Evolutionary conservation across 306 rosid species (phyloP), one percentile per base, ranked within the genome.

Genomic region (Cucurbita ficifolia): DNA sequence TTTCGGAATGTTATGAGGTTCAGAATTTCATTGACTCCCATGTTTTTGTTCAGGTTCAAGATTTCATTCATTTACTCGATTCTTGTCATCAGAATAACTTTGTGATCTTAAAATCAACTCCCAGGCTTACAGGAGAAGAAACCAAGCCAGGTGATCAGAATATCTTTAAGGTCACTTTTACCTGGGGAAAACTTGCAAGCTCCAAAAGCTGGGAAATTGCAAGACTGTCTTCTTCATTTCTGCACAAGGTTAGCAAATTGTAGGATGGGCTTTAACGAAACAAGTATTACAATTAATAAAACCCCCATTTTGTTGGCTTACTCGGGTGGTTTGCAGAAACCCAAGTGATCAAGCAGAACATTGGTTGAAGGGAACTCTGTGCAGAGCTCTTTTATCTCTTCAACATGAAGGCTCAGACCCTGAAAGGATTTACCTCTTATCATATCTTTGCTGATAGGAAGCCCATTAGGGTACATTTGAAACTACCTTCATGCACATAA

Each of bases 101-200:
- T 11, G 5, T 14, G 2, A 42, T 42, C 55, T 48, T 18, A 35
- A 42, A 62, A 35, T 60, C 1, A 19, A 16, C 10, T 60, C 21
- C 42, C 17, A 39, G 45, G 45, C 35, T 35, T 21, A 5, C 42
- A 60, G 43, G 67, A 60, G 67, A 60, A 36, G 42, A 61, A 35
- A 16, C 45, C 3, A 12, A 48, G 39, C 24, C 3, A 38, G 3
- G 29, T 21, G 2, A 16, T 49, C 46, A n/a, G 57, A 74, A 68
- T 29, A 18, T 14, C 38, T 65, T 65, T 65, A 40, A 58, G 40
- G 42, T 43, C 58, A 55, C 63, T 71, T 77, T 69, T 85, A 90
- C 96, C 82, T 92, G 96, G 8, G 96, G 91, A 82, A 87, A 90
- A 82, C 96, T 87, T 67, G 98, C 87, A 58, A 88, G 88, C 75